Conservation (phyloP, 2,329 filamentous ascomycete genomes). For the Gnomoniopsis sp. region DNA sequence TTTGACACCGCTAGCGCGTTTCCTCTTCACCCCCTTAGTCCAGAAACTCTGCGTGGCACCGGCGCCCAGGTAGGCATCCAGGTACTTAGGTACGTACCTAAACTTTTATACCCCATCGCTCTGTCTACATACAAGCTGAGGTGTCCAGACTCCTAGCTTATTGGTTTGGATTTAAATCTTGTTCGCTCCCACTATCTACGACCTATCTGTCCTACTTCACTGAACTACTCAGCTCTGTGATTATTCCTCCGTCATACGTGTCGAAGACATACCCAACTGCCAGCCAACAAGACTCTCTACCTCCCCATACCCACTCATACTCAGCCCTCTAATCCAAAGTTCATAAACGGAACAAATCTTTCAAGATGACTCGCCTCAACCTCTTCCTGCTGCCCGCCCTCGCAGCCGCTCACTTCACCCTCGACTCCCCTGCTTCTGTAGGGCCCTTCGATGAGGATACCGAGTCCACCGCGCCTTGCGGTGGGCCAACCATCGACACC, state of each 20-base stretch:
- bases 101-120: no score
- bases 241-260: background rate
- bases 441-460: slow-evolving; percentile 46
- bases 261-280: no score
- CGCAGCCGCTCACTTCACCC: slow-evolving; percentile 51
- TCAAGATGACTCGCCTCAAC: slow-evolving; percentile 37
- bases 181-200: no score
- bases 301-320: background rate
- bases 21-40: no score
- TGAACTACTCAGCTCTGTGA: background rate
- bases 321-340: background rate
- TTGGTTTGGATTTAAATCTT: no score
- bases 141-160: no score
- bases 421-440: slow-evolving; percentile 44
- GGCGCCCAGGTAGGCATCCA: no score
- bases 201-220: background rate
- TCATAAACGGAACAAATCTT: background rate
- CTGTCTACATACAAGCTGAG: no score
- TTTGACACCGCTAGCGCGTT: no score
- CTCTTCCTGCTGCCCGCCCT: slow-evolving; percentile 37
- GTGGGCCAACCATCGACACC: slow-evolving; percentile 48
- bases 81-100: no score
- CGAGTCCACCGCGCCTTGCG: slow-evolving; percentile 48
- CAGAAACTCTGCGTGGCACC: no score
- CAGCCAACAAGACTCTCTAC: background rate